A percentile compares a stretch with the other conserved stretches of the same genome.
Evolutionary conservation across 2,329 filamentous ascomycete species (phyloP).

Genomic region (Fulvia fulva): DNA sequence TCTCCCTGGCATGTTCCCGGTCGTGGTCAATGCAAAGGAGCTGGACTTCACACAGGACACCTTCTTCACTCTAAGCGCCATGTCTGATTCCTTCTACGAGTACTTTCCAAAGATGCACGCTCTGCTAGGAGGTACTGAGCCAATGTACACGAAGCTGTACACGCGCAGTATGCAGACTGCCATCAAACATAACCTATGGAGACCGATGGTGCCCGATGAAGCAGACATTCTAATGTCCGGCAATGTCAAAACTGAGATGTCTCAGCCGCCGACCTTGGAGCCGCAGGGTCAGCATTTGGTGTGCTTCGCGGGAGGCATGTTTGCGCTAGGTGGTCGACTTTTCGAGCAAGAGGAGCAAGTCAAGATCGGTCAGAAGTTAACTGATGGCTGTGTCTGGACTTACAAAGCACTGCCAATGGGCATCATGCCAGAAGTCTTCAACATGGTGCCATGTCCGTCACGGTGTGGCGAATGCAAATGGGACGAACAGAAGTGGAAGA

Average conservation of each 20-base stretch:
- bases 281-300: slow-evolving; percentile 56
- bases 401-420: slow-evolving; percentile 55
- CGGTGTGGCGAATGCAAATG: slow-evolving; percentile 46
- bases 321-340: slow-evolving; percentile 54
- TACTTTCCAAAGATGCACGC: slow-evolving; percentile 48
- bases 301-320: slow-evolving; percentile 61
- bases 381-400: slow-evolving; percentile 61
- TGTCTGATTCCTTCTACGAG: slow-evolving; percentile 37
- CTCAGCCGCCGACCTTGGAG: slow-evolving; percentile 34
- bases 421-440: slow-evolving; percentile 59
- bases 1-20: slow-evolving; percentile 48
- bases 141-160: slow-evolving; percentile 53
- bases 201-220: slow-evolving; percentile 47
- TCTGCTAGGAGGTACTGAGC: slow-evolving; percentile 44
- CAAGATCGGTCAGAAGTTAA: slow-evolving; percentile 53
- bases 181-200: slow-evolving; percentile 45
- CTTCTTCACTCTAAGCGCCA: slow-evolving; percentile 35
- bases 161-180: slow-evolving; percentile 47
- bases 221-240: slow-evolving; percentile 47
- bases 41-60: slow-evolving; percentile 41
- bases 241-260: slow-evolving; percentile 34
- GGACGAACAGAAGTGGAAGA: slow-evolving; percentile 51
- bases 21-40: slow-evolving; percentile 40
- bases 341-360: slow-evolving; percentile 54
- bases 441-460: slow-evolving; percentile 48